These are phyloP conservation scores for Leccinellum rugosiceps DNA, from an alignment of 768 basidiomycete genomes.

Conservation along the genomic window DNA sequence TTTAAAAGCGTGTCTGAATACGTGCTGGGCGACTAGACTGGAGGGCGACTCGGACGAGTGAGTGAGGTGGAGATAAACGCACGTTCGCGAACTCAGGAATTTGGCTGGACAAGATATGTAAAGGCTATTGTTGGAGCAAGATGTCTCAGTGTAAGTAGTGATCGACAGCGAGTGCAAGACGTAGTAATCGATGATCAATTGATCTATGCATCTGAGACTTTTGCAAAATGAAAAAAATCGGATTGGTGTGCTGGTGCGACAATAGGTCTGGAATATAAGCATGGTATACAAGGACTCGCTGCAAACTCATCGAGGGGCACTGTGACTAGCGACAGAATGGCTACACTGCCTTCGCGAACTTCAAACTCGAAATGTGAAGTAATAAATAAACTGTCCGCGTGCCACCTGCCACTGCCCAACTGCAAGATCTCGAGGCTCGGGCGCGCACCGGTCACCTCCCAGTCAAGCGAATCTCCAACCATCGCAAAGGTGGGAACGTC, in stretches of 20 bases:
- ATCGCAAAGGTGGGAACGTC: conserved; percentile 45
- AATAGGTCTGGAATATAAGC: too few relatives aligned
- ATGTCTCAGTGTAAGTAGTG: neutral
- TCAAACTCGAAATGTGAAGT: neutral
- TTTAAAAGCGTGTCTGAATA: neutral
- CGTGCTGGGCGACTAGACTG: neutral
- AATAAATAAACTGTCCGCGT: too few relatives aligned
- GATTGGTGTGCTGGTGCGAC: too few relatives aligned
- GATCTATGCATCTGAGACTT: neutral
- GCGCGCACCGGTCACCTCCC: conserved; percentile 28
- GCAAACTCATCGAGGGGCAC: too few relatives aligned
- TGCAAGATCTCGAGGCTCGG: neutral
- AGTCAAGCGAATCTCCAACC: conserved; percentile 44
- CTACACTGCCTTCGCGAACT: neutral
- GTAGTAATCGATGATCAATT: neutral
- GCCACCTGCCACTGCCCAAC: neutral
- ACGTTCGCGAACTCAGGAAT: neutral
- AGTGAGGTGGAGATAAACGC: too few relatives aligned
- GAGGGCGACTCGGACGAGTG: too few relatives aligned
- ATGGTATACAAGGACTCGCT: neutral
- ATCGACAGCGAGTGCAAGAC: neutral
- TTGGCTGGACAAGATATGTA: neutral
- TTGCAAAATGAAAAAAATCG: too few relatives aligned
- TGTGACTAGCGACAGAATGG: neutral
- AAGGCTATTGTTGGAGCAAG: neutral